Evolutionary conservation across 306 rosid genomes (phyloP), one percentile per base, ranked within the genome.

Genomic region (Oxytropis ochrocephala): DNA sequence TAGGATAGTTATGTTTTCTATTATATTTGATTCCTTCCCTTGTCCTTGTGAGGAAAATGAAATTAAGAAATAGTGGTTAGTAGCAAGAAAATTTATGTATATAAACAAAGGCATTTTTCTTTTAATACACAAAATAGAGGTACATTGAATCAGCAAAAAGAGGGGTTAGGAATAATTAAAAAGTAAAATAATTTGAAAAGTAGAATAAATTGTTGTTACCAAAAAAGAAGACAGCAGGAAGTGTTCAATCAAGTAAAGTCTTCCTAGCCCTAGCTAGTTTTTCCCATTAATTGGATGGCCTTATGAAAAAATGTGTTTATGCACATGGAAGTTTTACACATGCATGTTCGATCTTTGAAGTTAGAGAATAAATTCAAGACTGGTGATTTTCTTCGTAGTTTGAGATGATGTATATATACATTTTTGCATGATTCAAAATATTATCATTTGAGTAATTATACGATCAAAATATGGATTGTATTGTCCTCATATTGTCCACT

Each of bases 231-330:
- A 46, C 44, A 62, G 27, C 27, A n/a, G 33, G 43, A 54, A 14
- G 64, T 50, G 54, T 47, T 65, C 39, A 27, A 69, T 44, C 65
- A 49, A 63, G 64, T 53, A 9, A 60, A 16, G 54, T 64, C 62
- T 9, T 18, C 62, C 55, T 19, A 82, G 74, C 85, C 84, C 86
- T 82, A 85, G 74, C 86, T 82, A 85, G 74, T 64, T 78, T 62
- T 35, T 29, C 48, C 6, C 11, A 50, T 10, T 5, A 33, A 47
- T 52, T 66, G 51, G 18, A 63, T 19, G 7, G 10, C 38, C 38
- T 33, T 33, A 33, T 5, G 1, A 33, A 33, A 33, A 5, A 33
- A 33, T 33, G 5, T 5, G 1, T 33, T 33, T 33, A 5, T 33
- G 38, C 38, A 33, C 38, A 33, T 33, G 38, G 38, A 33, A 81